These are phyloP conservation scores for Zarea fungicola DNA, from an alignment of 2,329 filamentous ascomycete genomes.

Conservation along the genomic window DNA sequence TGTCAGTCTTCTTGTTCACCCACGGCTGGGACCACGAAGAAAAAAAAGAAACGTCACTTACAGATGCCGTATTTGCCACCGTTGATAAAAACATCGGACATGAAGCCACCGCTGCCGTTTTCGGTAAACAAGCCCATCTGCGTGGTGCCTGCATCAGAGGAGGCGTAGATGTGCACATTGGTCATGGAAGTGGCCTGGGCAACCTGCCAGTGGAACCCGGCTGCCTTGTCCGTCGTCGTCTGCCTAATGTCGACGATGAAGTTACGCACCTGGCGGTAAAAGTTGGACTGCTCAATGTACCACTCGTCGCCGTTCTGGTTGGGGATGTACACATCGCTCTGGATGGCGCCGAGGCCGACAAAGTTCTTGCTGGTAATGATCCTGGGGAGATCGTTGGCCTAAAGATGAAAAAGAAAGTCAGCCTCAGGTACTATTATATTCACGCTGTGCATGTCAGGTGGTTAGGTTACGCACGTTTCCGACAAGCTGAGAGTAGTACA, in stretches of 20 bases:
- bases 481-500: slow-evolving; percentile 11
- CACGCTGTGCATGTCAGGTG: background rate
- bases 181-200: background rate
- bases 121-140: slow-evolving; percentile 1
- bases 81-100: background rate
- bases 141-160: background rate
- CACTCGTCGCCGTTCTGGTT: slow-evolving; percentile 1
- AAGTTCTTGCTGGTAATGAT: no score
- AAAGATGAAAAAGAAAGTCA: no score
- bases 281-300: slow-evolving; percentile 10
- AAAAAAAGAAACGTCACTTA: no score
- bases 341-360: slow-evolving; percentile 5
- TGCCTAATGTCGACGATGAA: slow-evolving; percentile 10
- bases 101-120: slow-evolving; percentile 4
- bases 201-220: slow-evolving; percentile 2
- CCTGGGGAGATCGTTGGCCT: background rate
- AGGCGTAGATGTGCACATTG: slow-evolving; percentile 7
- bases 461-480: background rate
- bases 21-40: no score
- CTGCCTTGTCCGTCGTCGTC: background rate
- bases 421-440: background rate
- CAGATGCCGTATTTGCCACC: slow-evolving; percentile 4
- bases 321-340: slow-evolving; percentile 10
- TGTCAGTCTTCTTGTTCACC: background rate
- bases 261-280: slow-evolving; percentile 14